These are phyloP conservation scores for Aspergillus felis DNA, from an alignment of 2,329 filamentous ascomycete species.

Conservation along the genomic window DNA sequence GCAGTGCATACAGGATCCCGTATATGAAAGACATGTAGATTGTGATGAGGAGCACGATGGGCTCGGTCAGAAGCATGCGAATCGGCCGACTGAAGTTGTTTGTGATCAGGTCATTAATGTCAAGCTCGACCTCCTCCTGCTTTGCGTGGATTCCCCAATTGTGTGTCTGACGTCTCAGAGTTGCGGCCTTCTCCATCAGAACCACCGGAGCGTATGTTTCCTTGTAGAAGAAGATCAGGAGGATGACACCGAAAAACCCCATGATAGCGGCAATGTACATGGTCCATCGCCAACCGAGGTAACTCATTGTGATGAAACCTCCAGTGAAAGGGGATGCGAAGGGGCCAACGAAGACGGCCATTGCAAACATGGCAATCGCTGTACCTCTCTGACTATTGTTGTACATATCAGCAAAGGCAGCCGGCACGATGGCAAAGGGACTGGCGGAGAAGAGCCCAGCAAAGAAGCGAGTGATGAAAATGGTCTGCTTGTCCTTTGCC, in stretches of 20 bases:
- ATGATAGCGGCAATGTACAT: conserved; percentile 51
- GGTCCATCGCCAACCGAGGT: conserved; percentile 50
- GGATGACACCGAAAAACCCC: conserved; percentile 45
- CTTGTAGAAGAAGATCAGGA: conserved; percentile 42
- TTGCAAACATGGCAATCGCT: conserved; percentile 47
- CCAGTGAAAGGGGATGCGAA: conserved; percentile 49
- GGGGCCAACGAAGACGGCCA: conserved; percentile 48
- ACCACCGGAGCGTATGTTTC: conserved; percentile 51
- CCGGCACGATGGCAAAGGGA: conserved; percentile 42
- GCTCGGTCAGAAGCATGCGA: conserved; percentile 38
- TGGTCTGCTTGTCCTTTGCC: conserved; percentile 37
- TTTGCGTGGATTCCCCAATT: conserved; percentile 59
- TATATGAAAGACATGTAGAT: conserved; percentile 32
- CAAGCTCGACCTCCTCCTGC: conserved; percentile 50
- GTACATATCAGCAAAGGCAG: conserved; percentile 47
- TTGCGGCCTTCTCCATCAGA: conserved; percentile 37
- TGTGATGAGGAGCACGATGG: conserved; percentile 32
- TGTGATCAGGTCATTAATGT: conserved; percentile 44
- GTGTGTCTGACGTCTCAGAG: conserved; percentile 49
- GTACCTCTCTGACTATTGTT: conserved; percentile 41
- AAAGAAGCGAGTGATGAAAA: conserved; percentile 46
- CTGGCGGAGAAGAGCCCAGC: conserved; percentile 43
- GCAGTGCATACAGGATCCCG: conserved; percentile 27
- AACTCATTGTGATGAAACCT: conserved; percentile 48
- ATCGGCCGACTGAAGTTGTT: conserved; percentile 47